Conservation (phyloP, 345 rosid genomes). For the Eucalyptus dawsonii region DNA sequence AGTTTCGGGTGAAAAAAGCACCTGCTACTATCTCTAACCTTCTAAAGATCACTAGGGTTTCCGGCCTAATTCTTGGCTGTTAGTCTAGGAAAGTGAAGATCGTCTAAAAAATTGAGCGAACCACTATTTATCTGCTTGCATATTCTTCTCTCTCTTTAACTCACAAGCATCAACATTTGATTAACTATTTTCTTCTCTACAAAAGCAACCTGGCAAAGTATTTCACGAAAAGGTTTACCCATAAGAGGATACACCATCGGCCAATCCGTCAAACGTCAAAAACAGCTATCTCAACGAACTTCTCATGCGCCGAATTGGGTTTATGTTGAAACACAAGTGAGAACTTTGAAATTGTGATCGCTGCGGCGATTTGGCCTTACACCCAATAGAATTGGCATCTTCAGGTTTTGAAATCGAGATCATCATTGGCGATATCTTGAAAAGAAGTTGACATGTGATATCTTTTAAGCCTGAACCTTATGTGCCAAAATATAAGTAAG, state of each 20-base stretch:
- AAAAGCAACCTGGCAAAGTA: not conserved
- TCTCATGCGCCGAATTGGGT: not conserved
- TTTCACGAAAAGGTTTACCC: not conserved
- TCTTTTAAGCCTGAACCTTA: not conserved
- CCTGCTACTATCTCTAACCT: not conserved
- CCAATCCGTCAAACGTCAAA: not conserved
- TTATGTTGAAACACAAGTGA: not conserved
- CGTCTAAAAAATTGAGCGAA: not conserved
- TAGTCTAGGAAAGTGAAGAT: not conserved
- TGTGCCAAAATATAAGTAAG: not conserved
- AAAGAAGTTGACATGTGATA: not conserved
- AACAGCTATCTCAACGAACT: not conserved
- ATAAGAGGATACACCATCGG: not conserved
- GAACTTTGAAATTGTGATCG: not conserved
- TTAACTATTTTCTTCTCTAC: not conserved
- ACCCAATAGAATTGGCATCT: not conserved
- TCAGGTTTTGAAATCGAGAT: not conserved
- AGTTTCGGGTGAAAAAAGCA: not conserved
- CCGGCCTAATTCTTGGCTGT: not conserved
- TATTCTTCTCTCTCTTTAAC: not conserved
- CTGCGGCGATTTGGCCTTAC: not conserved
- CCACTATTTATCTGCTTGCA: not conserved
- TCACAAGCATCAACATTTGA: not conserved
- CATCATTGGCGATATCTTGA: not conserved
- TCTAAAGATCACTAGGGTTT: not conserved